Percentiles rank a stretch among this genome's conserved stretches.
Conservation (phyloP, 1,284 basidiomycete genomes). For the Entoloma clypeatum region DNA sequence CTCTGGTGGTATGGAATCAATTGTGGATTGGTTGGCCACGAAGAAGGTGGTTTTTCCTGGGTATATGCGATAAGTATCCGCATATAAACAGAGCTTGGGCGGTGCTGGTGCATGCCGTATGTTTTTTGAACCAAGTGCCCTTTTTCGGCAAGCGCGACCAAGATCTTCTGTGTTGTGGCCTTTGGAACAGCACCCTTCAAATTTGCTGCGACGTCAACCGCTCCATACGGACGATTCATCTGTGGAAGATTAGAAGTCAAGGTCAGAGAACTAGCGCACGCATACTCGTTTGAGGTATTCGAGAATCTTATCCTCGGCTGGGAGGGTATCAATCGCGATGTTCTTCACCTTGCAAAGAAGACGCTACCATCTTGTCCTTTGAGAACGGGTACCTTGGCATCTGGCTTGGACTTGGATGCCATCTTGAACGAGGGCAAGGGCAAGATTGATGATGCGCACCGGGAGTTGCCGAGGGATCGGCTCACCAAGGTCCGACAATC, state of each 20-base stretch:
- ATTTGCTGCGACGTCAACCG: constrained; percentile 84
- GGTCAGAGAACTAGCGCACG: constrained; percentile 1
- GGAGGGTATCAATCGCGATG: too few relatives aligned
- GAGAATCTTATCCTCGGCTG: constrained; percentile 69
- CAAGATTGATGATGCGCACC: too few relatives aligned
- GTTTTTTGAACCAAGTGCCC: constrained; percentile 71
- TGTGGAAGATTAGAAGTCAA: constrained; percentile 22
- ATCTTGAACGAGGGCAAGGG: too few relatives aligned
- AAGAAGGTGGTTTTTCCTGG: constrained; percentile 82
- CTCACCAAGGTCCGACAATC: constrained; percentile 12
- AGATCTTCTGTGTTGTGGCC: constrained; percentile 76
- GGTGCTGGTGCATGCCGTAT: constrained; percentile 52
- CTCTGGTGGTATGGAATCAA: constrained; percentile 56
- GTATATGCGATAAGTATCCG: constrained; percentile 11
- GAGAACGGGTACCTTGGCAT: constrained; percentile 54
- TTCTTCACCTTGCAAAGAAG: too few relatives aligned
- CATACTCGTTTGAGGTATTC: constrained; percentile 69
- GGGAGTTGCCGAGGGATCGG: constrained; percentile 16
- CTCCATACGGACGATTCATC: constrained; percentile 78
- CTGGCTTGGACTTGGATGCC: constrained; percentile 45
- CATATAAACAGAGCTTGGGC: constrained; percentile 11
- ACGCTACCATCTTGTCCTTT: constrained; percentile 77
- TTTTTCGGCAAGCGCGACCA: constrained; percentile 72
- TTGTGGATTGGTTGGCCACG: constrained; percentile 68
- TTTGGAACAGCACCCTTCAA: constrained; percentile 84